A percentile compares a stretch with the other conserved stretches of the same genome.
phyloP scores from a whole-genome alignment of 1,284 basidiomycete genomes.

The Gastroboletus turbinatus region DNA sequence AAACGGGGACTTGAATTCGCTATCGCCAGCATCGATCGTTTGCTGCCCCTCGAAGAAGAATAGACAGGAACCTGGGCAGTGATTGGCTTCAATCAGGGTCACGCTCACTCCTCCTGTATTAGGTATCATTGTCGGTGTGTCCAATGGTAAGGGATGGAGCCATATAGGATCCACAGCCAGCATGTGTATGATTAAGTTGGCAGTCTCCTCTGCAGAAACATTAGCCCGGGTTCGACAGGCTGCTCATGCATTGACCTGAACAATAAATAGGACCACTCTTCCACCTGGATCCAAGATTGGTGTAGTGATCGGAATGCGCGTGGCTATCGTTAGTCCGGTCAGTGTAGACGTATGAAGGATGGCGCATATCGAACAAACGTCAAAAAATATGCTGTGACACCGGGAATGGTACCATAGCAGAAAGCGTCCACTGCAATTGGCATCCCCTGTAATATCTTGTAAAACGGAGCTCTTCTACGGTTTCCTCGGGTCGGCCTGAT shows the following conservation, averaged over 20 bases:
- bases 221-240: not conserved
- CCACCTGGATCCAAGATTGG: conserved; percentile 86
- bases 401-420: conserved; percentile 87
- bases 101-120: conserved; percentile 85
- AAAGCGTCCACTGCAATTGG: conserved; percentile 97
- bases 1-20: conserved; percentile 64
- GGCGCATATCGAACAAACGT: conserved; percentile 48
- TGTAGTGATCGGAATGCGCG: conserved; percentile 94
- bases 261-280: conserved; percentile 93
- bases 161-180: conserved; percentile 85
- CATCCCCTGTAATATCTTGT: conserved; percentile 97
- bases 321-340: conserved; percentile 52
- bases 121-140: conserved; percentile 73
- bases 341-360: not conserved
- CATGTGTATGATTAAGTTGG: conserved; percentile 88
- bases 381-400: conserved; percentile 85
- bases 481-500: conserved; percentile 52
- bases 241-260: conserved; percentile 46
- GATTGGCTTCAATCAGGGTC: conserved; percentile 96
- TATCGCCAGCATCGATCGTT: conserved; percentile 85
- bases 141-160: conserved; percentile 84
- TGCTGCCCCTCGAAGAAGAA: conserved; percentile 94
- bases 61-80: conserved; percentile 92
- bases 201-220: conserved; percentile 57
- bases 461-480: conserved; percentile 84